Percentiles rank a stretch among this genome's conserved stretches.
phyloP scores from a whole-genome alignment of 495 filamentous ascomycete species.

The Penicillium canescens region DNA sequence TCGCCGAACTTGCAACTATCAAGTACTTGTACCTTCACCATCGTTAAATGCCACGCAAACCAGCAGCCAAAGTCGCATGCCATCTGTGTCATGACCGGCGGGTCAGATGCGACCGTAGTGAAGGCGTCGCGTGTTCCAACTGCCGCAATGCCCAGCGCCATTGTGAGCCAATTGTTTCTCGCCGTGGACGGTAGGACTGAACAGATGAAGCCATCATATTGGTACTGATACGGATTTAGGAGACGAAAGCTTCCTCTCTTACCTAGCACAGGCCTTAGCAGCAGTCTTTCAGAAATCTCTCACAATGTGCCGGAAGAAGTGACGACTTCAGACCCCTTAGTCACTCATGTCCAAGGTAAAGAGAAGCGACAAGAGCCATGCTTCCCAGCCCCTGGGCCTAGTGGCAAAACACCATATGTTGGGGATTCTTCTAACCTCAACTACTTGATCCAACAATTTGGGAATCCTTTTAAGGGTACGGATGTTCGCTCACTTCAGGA shows the following conservation, averaged over 20 bases:
- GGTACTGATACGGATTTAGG: neutral
- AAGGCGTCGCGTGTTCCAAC: constrained; percentile 13
- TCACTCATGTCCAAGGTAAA: neutral
- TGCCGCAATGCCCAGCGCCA: constrained; percentile 11
- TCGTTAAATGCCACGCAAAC: constrained; percentile 5
- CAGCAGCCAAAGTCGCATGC: constrained; percentile 11
- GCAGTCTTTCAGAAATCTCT: neutral
- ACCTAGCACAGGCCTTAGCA: neutral
- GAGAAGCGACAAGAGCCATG: constrained; percentile 1
- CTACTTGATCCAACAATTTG: constrained; percentile 18
- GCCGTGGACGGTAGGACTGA: constrained; percentile 16
- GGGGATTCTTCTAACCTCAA: constrained; percentile 17
- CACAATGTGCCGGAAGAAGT: neutral
- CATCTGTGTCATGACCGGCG: constrained; percentile 12
- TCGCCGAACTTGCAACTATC: constrained; percentile 6
- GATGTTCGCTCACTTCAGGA: constrained; percentile 12
- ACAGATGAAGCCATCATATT: neutral
- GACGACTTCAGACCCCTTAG: neutral
- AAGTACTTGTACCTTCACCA: neutral
- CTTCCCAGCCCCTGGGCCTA: constrained; percentile 7
- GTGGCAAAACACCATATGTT: constrained; percentile 13
- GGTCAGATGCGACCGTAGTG: constrained; percentile 17
- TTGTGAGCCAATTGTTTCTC: constrained; percentile 16
- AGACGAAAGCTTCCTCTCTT: constrained; percentile 4
- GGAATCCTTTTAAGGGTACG: constrained; percentile 11